phyloP scores from a whole-genome alignment of 208 protist species.

The Phytomonas sp. region DNA sequence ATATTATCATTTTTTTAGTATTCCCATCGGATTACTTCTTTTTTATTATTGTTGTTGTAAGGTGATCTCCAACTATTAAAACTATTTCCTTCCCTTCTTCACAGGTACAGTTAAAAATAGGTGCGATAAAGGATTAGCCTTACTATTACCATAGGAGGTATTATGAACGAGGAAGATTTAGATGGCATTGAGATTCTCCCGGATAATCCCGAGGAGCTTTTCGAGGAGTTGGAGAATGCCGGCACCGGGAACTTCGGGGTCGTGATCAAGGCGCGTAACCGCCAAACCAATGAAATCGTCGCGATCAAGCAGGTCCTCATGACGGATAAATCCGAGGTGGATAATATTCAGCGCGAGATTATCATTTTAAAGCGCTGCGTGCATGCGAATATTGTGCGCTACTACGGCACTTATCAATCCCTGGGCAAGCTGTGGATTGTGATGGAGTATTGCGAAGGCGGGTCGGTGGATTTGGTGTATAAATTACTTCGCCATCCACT shows the following conservation, averaged over 20 bases:
- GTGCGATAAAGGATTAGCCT: too few relatives aligned
- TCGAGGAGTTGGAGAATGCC: conserved; percentile 70
- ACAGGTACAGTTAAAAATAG: background rate
- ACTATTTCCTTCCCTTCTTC: background rate
- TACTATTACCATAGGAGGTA: too few relatives aligned
- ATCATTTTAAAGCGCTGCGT: conserved; percentile 74
- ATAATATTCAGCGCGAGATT: conserved; percentile 78
- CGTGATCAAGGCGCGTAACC: conserved; percentile 93
- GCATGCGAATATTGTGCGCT: conserved; percentile 86
- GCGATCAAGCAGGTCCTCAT: conserved; percentile 88
- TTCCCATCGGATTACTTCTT: background rate
- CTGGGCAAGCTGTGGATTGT: conserved; percentile 85
- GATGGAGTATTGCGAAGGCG: conserved; percentile 92
- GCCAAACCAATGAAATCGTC: conserved; percentile 60
- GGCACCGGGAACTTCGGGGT: conserved; percentile 95
- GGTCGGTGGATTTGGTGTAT: conserved; percentile 81
- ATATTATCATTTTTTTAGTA: background rate
- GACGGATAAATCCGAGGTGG: conserved; percentile 66
- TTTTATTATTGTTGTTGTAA: background rate
- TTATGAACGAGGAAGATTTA: conserved; percentile 13
- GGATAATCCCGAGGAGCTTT: conserved; percentile 72
- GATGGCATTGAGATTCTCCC: conserved; percentile 52
- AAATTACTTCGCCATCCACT: conserved; percentile 71
- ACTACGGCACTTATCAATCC: conserved; percentile 81
- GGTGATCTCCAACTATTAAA: background rate